phyloP scores from a whole-genome alignment of 257 asterid species.

The Solanum pennellii region DNA sequence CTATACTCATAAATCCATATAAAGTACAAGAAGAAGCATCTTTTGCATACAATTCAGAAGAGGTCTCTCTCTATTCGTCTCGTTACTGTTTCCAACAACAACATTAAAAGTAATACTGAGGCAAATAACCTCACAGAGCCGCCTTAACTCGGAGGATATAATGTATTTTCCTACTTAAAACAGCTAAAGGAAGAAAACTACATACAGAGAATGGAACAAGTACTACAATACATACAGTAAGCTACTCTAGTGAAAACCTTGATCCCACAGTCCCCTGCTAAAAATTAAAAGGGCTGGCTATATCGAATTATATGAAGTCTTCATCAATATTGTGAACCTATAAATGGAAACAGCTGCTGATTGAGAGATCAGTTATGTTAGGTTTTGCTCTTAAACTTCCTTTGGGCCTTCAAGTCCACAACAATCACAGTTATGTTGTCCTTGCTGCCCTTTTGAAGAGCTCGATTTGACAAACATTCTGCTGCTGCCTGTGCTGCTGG shows the following conservation, averaged over 20 bases:
- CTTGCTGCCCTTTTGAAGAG: constrained; percentile 83
- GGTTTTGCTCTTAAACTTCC: constrained; percentile 50
- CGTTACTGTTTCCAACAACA: neutral
- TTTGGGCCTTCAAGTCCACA: constrained; percentile 71
- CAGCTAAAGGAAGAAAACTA: constrained; percentile 9
- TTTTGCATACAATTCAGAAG: neutral
- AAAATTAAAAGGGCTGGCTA: constrained; percentile 27
- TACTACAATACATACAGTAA: neutral
- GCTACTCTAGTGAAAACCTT: constrained; percentile 7
- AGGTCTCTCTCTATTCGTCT: neutral
- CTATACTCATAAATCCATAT: neutral
- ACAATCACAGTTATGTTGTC: constrained; percentile 76
- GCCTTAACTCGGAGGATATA: constrained; percentile 22
- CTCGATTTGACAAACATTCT: constrained; percentile 67
- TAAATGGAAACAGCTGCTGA: neutral
- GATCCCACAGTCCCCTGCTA: constrained; percentile 12
- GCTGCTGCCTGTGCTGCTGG: constrained; percentile 98
- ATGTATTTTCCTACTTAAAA: constrained; percentile 18
- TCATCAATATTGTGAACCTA: neutral
- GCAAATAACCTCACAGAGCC: constrained; percentile 29
- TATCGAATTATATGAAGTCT: neutral
- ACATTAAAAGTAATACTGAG: neutral
- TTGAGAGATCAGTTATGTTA: constrained; percentile 7
- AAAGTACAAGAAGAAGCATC: neutral
- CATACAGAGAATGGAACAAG: neutral